Evolutionary conservation across 441 rosid species (phyloP).

Genomic region (Gossypium davidsonii): DNA sequence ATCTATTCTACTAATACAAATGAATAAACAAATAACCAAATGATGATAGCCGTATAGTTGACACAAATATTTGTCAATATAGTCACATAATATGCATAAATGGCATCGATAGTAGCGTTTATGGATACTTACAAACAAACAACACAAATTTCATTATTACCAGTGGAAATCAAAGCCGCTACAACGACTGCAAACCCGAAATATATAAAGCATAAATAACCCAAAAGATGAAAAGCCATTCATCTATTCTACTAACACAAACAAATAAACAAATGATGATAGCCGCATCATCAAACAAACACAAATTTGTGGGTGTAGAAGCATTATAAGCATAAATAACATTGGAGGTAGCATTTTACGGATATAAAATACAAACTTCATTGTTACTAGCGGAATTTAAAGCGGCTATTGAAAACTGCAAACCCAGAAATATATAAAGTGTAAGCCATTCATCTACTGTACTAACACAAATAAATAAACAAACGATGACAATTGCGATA

Average conservation of each 20-base stretch:
- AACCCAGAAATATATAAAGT: background rate
- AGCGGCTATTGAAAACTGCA: slow-evolving; percentile 10
- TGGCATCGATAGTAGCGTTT: background rate
- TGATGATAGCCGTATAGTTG: background rate
- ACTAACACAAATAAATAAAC: no score
- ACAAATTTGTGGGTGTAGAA: background rate
- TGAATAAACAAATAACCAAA: background rate
- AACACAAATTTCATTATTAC: background rate
- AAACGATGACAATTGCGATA: no score
- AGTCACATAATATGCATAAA: background rate
- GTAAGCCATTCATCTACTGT: no score
- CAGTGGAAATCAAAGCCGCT: background rate
- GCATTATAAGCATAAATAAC: background rate
- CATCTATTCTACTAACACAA: background rate
- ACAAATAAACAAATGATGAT: background rate
- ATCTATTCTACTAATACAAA: background rate
- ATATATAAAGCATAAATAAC: background rate
- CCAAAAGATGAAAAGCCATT: background rate
- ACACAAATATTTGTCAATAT: background rate
- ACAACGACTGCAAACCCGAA: slow-evolving; percentile 10
- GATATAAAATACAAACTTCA: background rate
- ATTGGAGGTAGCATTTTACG: background rate
- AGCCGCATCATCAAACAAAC: background rate
- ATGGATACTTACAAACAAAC: background rate
- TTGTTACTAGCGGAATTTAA: background rate